These are phyloP conservation scores for Rugonectria rugulosa DNA, from an alignment of 2,329 filamentous ascomycete genomes.

Conservation along the genomic window DNA sequence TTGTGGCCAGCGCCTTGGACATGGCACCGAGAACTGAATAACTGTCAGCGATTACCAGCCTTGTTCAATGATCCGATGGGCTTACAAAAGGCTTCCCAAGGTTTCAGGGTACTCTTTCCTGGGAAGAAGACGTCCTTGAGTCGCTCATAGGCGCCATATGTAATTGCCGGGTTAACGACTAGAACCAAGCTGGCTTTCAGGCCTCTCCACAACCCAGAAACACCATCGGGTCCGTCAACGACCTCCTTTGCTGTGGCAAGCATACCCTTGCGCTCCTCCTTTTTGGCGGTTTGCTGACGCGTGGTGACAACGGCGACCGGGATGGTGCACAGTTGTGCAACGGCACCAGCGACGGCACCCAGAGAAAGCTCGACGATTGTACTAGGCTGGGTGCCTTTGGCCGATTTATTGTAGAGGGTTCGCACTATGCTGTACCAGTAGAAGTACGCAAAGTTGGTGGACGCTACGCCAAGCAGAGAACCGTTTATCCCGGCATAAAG, in stretches of 20 bases:
- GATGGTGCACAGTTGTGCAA: slow-evolving; percentile 96
- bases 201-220: slow-evolving; percentile 90
- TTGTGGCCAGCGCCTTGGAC: slow-evolving; percentile 91
- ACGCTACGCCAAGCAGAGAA: slow-evolving; percentile 88
- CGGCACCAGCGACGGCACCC: slow-evolving; percentile 85
- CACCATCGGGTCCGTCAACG: slow-evolving; percentile 87
- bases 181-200: slow-evolving; percentile 95
- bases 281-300: slow-evolving; percentile 90
- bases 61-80: slow-evolving; percentile 34
- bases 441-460: slow-evolving; percentile 99
- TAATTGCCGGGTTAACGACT: slow-evolving; percentile 96
- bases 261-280: slow-evolving; percentile 83
- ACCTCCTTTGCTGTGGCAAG: slow-evolving; percentile 90
- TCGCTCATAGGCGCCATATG: slow-evolving; percentile 95
- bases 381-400: slow-evolving; percentile 67
- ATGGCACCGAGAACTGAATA: slow-evolving; percentile 82
- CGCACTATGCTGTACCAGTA: slow-evolving; percentile 97
- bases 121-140: slow-evolving; percentile 81
- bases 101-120: slow-evolving; percentile 75
- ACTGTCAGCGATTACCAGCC: slow-evolving; percentile 11
- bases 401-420: slow-evolving; percentile 74
- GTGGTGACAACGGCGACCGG: slow-evolving; percentile 96
- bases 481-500: slow-evolving; percentile 91
- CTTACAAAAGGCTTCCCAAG: slow-evolving; percentile 92
- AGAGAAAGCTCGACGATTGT: slow-evolving; percentile 84